phyloP scores from a whole-genome alignment of 345 rosid species.

The Eucalyptus melliodora region DNA sequence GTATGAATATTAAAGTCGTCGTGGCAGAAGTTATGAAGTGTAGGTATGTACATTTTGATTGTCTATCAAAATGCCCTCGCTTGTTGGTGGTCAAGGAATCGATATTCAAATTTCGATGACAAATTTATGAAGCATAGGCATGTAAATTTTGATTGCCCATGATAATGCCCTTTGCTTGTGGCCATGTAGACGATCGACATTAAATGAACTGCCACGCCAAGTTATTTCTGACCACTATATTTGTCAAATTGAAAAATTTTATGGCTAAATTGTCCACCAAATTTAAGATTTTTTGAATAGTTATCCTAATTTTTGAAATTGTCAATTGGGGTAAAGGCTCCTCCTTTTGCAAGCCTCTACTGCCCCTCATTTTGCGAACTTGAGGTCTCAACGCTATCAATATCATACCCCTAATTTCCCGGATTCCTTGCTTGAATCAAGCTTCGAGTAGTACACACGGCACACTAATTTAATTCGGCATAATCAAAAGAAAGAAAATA shows the following conservation, averaged over 20 bases:
- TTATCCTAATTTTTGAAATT: background rate
- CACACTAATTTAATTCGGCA: background rate
- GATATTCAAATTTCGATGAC: background rate
- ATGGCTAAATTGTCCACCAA: background rate
- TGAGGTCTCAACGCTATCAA: background rate
- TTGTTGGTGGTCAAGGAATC: accelerated
- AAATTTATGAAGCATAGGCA: background rate
- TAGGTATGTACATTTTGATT: background rate
- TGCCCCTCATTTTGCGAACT: background rate
- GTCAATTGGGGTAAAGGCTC: background rate
- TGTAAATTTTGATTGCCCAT: background rate
- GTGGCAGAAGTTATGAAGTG: background rate
- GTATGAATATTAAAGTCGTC: background rate
- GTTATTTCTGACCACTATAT: accelerated
- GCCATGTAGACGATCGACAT: accelerated
- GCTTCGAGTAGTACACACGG: background rate
- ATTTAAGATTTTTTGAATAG: background rate
- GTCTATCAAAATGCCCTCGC: background rate
- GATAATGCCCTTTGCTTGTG: background rate
- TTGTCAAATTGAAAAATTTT: background rate
- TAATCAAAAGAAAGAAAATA: background rate
- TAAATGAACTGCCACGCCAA: accelerated
- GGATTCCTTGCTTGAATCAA: background rate
- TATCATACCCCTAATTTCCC: background rate
- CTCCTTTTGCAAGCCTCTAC: background rate